Percentiles rank a stretch among this genome's conserved stretches.
Conservation (phyloP, 139 green algal genomes). For the Nannochloris sp. region DNA sequence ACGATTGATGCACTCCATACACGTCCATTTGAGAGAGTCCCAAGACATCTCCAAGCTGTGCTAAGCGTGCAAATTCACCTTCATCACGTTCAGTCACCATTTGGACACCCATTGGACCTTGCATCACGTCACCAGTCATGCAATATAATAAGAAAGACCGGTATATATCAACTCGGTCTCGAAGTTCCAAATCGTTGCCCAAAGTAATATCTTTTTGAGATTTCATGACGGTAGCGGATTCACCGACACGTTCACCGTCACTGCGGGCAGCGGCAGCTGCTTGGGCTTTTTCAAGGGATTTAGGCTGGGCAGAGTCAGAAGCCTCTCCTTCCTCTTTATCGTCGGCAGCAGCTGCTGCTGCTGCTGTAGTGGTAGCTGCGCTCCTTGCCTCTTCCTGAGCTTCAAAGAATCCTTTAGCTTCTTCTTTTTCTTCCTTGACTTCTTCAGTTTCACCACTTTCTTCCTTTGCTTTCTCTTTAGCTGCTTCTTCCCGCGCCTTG, state of each 20-base stretch:
- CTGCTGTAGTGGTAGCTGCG: slow-evolving; percentile 30
- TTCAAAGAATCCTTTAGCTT: slow-evolving; percentile 9
- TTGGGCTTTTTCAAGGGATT: slow-evolving; percentile 41
- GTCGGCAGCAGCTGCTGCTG: slow-evolving; percentile 14
- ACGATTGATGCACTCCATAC: slow-evolving; percentile 59
- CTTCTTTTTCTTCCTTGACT: slow-evolving; percentile 43
- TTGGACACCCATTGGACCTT: slow-evolving; percentile 81
- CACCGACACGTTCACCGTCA: slow-evolving; percentile 19
- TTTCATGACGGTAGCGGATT: slow-evolving; percentile 21
- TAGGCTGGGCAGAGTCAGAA: background rate
- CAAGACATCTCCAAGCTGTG: slow-evolving; percentile 78
- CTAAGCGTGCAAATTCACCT: slow-evolving; percentile 72
- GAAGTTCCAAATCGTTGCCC: slow-evolving; percentile 64
- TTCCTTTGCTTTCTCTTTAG: slow-evolving; percentile 25
- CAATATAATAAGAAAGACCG: slow-evolving; percentile 90
- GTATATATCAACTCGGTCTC: slow-evolving; percentile 83
- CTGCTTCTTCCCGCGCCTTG: slow-evolving; percentile 23
- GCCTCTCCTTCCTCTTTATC: slow-evolving; percentile 13
- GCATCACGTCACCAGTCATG: slow-evolving; percentile 79
- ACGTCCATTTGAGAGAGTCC: slow-evolving; percentile 62
- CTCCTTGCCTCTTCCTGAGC: background rate
- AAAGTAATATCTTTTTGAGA: slow-evolving; percentile 95
- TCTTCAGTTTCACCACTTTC: slow-evolving; percentile 45
- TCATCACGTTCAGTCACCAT: slow-evolving; percentile 64
- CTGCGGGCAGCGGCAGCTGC: slow-evolving; percentile 19